Conservation (phyloP, 192 early-diverging fungal species). For the Podila horticola region DNA sequence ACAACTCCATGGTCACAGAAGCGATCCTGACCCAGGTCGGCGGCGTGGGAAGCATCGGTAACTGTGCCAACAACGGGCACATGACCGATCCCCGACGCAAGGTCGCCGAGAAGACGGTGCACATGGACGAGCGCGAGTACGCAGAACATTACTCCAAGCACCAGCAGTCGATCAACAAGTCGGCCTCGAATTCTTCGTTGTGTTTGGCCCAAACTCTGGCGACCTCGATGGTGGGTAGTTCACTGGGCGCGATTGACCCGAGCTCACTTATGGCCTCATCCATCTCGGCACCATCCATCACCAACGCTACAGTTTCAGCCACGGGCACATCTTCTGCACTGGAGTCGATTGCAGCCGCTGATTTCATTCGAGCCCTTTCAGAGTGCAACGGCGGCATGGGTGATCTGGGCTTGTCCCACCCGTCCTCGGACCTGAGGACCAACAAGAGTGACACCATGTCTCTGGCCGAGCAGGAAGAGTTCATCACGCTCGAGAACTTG, state of each 20-base stretch:
- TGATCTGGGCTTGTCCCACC: conserved; percentile 6
- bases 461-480: conserved; percentile 3
- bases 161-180: conserved; percentile 38
- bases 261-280: conserved; percentile 30
- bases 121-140: conserved; percentile 48
- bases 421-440: neutral
- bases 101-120: conserved; percentile 38
- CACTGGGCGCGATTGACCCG: neutral
- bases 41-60: conserved; percentile 39
- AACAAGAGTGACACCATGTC: neutral
- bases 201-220: conserved; percentile 24
- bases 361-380: conserved; percentile 42
- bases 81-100: conserved; percentile 43
- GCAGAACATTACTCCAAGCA: conserved; percentile 44
- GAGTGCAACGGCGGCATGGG: conserved; percentile 30
- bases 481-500: conserved; percentile 33
- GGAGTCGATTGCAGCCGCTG: conserved; percentile 24
- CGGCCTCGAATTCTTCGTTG: conserved; percentile 4
- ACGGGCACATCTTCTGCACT: neutral
- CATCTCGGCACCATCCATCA: conserved; percentile 21
- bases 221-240: conserved; percentile 16
- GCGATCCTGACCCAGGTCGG: conserved; percentile 44
- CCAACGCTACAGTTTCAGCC: neutral
- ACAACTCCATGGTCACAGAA: conserved; percentile 44
- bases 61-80: conserved; percentile 10